phyloP scores from a whole-genome alignment of 306 rosid genomes.

The Lathyrus oleraceus region DNA sequence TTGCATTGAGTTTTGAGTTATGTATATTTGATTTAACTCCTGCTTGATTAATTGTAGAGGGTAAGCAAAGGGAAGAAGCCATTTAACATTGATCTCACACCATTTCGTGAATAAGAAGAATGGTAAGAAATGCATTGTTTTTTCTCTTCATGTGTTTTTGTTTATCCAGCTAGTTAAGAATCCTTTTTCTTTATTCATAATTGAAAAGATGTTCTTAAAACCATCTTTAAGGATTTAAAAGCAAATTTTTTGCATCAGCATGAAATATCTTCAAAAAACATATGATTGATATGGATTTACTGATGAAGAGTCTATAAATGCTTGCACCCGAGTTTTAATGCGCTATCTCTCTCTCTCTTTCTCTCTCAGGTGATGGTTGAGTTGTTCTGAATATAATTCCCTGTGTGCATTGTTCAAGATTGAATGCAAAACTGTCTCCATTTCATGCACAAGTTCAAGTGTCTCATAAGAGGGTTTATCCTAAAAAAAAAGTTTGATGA shows the following conservation, averaged over 20 bases:
- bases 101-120: conserved; percentile 58
- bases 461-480: conserved; percentile 8
- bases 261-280: background rate
- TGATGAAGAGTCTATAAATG: background rate
- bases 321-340: background rate
- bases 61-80: conserved; percentile 85
- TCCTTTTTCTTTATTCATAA: background rate
- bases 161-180: too few species aligned
- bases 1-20: conserved; percentile 4
- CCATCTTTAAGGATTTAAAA: background rate
- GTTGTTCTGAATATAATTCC: conserved; percentile 1
- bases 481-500: conserved; percentile 4
- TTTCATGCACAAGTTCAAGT: conserved; percentile 17
- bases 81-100: conserved; percentile 81
- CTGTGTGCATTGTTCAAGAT: conserved; percentile 3
- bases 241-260: background rate
- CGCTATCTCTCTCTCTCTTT: too few species aligned
- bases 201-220: background rate
- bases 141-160: too few species aligned
- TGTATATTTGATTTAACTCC: conserved; percentile 27
- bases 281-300: background rate
- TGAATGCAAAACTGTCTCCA: conserved; percentile 15
- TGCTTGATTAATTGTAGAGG: conserved; percentile 51
- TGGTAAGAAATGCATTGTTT: too few species aligned
- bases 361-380: conserved; percentile 35